These are phyloP conservation scores for Ophiosphaerella korrae DNA, from an alignment of 2,329 filamentous ascomycete genomes.

Conservation along the genomic window DNA sequence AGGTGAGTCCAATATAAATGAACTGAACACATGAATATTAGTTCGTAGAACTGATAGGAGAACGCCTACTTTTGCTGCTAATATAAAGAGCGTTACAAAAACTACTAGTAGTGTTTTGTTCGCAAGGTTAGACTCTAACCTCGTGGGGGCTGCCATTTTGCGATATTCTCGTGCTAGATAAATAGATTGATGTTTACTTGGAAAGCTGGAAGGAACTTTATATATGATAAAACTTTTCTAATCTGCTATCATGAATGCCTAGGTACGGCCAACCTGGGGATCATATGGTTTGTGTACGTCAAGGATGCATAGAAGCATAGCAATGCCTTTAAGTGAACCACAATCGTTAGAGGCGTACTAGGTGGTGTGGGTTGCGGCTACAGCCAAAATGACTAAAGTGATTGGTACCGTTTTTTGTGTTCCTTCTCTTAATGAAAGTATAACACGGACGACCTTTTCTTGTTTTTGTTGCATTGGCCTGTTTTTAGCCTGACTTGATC, in stretches of 20 bases:
- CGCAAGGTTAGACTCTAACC: background rate
- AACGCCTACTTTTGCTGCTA: background rate
- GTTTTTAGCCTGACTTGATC: too few relatives aligned
- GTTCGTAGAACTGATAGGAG: background rate
- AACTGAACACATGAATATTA: conserved; percentile 12
- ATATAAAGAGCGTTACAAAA: background rate
- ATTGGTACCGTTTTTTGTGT: too few relatives aligned
- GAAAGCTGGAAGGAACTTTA: background rate
- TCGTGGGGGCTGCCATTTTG: background rate
- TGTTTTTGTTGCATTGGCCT: too few relatives aligned
- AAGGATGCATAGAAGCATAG: too few relatives aligned
- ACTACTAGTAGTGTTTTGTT: background rate
- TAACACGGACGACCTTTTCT: too few relatives aligned
- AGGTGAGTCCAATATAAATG: conserved; percentile 29
- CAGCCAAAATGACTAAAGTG: too few relatives aligned
- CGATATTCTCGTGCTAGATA: background rate
- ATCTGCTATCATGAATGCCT: too few relatives aligned
- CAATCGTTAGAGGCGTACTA: too few relatives aligned
- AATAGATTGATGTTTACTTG: background rate
- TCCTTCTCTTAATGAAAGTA: too few relatives aligned
- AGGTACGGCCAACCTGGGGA: background rate
- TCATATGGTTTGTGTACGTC: background rate
- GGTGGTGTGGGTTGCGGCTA: too few relatives aligned
- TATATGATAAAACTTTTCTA: too few relatives aligned
- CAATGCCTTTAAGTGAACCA: too few relatives aligned